A percentile compares a stretch with the other conserved stretches of the same genome.
These are phyloP conservation scores for Blastomyces parvus DNA, from an alignment of 2,329 filamentous ascomycete species.

Conservation along the genomic window DNA sequence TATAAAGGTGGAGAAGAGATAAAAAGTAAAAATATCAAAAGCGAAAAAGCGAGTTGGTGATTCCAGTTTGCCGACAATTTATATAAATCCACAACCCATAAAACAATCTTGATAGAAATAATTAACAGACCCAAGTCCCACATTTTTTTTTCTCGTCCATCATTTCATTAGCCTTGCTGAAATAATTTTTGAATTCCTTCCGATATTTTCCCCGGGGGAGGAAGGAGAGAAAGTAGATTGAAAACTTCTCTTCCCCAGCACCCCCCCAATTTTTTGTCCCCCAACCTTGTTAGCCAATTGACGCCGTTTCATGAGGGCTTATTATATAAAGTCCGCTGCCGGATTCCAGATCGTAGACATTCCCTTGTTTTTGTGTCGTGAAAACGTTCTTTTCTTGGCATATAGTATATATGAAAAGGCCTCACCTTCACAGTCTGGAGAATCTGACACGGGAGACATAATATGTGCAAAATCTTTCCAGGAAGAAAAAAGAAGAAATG, in stretches of 20 bases:
- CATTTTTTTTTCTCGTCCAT: neutral
- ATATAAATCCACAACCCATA: constrained; percentile 2
- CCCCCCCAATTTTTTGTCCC: neutral
- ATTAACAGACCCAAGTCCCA: neutral
- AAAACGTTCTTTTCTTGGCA: neutral
- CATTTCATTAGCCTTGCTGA: neutral
- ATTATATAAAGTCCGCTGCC: constrained; percentile 19
- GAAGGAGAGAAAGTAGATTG: neutral
- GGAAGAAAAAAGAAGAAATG: constrained; percentile 12
- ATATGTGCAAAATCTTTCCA: constrained; percentile 30
- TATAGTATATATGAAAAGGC: constrained; percentile 33
- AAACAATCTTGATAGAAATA: neutral
- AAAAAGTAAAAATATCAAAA: neutral
- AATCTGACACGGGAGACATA: constrained; percentile 23
- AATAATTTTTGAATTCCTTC: neutral
- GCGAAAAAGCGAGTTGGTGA: neutral
- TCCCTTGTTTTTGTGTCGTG: constrained; percentile 27
- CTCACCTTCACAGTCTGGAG: constrained; percentile 19
- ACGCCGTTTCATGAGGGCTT: constrained; percentile 27
- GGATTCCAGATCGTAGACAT: constrained; percentile 25
- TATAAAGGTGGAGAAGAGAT: too few species aligned
- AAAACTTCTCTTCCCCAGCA: neutral
- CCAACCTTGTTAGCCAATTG: constrained; percentile 21
- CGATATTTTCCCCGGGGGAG: neutral
- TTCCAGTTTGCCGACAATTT: constrained; percentile 1